Conservation (phyloP, 2,329 filamentous ascomycete species). For the Ceratocystis smalleyi region DNA sequence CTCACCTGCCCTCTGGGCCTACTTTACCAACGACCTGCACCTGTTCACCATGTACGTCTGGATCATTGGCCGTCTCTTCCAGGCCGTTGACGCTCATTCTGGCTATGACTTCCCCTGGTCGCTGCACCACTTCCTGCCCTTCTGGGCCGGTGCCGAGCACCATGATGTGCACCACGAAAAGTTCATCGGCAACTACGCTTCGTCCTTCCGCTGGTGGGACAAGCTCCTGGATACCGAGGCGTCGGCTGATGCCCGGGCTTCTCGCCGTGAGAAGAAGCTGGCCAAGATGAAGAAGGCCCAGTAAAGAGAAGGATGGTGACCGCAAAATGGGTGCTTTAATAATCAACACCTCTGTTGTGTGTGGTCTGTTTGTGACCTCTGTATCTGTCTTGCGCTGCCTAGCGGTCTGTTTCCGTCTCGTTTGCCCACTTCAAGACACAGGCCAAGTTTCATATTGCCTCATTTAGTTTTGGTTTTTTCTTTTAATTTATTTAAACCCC, state of each 20-base stretch:
- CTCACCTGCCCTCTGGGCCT: conserved; percentile 68
- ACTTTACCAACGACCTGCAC: conserved; percentile 72
- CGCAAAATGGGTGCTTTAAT: not conserved
- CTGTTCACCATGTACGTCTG: conserved; percentile 96
- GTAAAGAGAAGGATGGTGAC: conserved; percentile 26
- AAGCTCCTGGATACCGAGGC: conserved; percentile 86
- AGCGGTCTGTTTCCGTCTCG: not conserved
- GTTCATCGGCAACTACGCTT: conserved; percentile 96
- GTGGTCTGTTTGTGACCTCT: not conserved
- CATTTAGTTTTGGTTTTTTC: conserved; percentile 6
- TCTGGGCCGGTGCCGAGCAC: conserved; percentile 95
- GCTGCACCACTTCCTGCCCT: conserved; percentile 83
- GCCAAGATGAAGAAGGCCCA: conserved; percentile 54
- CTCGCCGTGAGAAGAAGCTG: conserved; percentile 63
- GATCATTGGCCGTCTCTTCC: conserved; percentile 86
- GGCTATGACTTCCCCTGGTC: conserved; percentile 99
- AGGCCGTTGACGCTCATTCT: conserved; percentile 93
- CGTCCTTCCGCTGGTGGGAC: conserved; percentile 99
- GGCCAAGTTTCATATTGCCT: not conserved
- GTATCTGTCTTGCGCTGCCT: not conserved
- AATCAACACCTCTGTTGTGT: not conserved
- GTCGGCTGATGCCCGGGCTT: conserved; percentile 71
- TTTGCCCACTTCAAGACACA: not conserved
- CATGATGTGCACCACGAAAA: conserved; percentile 96
- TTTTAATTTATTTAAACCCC: conserved; percentile 4